Base-by-base conservation (phyloP, 2,329 filamentous ascomycete species). In the Bipolaris oryzae region DNA sequence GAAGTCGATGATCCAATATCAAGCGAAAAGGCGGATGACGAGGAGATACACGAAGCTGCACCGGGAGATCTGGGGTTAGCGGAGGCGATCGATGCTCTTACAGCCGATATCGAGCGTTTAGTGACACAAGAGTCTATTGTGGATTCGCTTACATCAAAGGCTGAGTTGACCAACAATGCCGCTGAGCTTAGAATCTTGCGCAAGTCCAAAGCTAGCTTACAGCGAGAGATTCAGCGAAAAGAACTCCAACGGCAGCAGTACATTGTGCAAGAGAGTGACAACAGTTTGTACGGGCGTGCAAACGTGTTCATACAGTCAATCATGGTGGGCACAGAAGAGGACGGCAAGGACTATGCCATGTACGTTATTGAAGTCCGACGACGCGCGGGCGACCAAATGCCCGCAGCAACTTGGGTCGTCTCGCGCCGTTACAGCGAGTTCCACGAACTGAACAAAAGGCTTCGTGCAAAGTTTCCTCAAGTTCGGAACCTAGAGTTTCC, bases 211-310 rank as follows among this genome's bases (percentile, higher is more conserved):
- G 89, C 92, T 31, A 99, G 95, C 75, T 80, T 99, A 55, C 90
- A 96, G 70, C 85, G 95, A 63, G 95, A 99, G 75, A 92, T 98
- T 52, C 86, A 92, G 54, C 87, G 93, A 33, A 99, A 98, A 74
- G 94, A 98, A 76, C 85, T 99, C 70, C 95, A 99, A 74, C 86
- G 93, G 50, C 95, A 96, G 75, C 96, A 99, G 74, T 99, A 99
- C 68, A 91, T 96, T 43, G 87, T 98, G 7, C 95, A 99, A 76
- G 95, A 99, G 77, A 97, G 92, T 71, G 96, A 99, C 74, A 99
- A 96, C 75, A 96, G 92, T 74, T 82, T 99, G 21, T 98, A 96
- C 70, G 95, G 95, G 2, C 90, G 94, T 16, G 94, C 95, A 2
- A 91, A 87, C 0, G 87, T 98, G 67, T 89, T 86, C 67, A 97